Evolutionary conservation across 768 basidiomycete genomes (phyloP), one percentile per base, ranked within the genome.

Genomic region (Suillus alpinus): DNA sequence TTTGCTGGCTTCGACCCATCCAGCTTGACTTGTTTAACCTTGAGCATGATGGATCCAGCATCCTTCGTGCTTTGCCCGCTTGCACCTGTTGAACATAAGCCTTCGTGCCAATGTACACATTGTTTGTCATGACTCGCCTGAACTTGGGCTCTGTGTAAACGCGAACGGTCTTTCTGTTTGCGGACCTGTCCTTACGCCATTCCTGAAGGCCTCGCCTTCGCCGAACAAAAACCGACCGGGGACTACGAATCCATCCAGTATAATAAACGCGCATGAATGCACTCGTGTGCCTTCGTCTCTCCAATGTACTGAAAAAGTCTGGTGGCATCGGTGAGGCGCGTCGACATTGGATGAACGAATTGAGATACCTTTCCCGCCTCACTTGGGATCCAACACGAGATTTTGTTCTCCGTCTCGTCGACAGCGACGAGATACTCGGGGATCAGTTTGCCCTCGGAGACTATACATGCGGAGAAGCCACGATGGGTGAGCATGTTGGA

Each of bases 391-490:
- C 87, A 90, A 67, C 89, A 90, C 0, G 83, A 83, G 8, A 86
- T 80, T 9, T 76, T 77, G 61, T 82, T 70, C 5, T 70, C 65
- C 6, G 73, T 71, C 5, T 68, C 63, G 58, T 88, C 83, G 34
- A 83, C 71, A 6, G 81, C 77, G 8, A 81, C 76, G n/a, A 86
- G 71, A 69, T 86, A 84, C 69, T 89, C 87, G 5, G 76, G 78
- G 12, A 89, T 66, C 12, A 71, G 67, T 59, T 76, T 64, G 5
- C 80, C 83, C 36, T 83, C 80, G 43, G 78, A 81, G 39, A 77
- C 76, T 57, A 91, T 85, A 85, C 89, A 91, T 26, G 88, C 87
- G 14, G 86, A 86, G 72, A 89, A 89, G 6, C 80, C 84, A 18
- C 81, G 80, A 70, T 83, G 81, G 0, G 78, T 78, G 61, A 86